Conservation (phyloP, 148 eudicot species). For the Cornus suecica region DNA sequence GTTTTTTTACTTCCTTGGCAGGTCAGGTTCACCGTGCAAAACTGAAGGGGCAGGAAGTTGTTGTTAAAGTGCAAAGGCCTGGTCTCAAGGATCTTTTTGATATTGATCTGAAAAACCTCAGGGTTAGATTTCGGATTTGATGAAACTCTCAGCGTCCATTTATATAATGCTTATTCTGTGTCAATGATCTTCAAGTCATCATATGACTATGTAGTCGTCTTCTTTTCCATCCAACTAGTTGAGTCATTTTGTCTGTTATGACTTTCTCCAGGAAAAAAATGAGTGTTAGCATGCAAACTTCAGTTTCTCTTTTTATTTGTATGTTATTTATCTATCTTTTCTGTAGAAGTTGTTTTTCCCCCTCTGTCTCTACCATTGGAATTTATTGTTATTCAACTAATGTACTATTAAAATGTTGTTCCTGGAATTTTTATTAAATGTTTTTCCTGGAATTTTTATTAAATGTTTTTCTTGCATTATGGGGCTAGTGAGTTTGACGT, state of each 20-base stretch:
- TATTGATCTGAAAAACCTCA: constrained; percentile 93
- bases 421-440: neutral
- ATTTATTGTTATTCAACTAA: neutral
- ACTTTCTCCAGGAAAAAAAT: neutral
- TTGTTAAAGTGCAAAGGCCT: constrained; percentile 96
- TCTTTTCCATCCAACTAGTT: constrained; percentile 1
- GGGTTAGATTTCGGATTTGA: constrained; percentile 51
- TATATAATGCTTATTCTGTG: neutral
- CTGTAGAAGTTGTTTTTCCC: no score
- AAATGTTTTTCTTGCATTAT: neutral
- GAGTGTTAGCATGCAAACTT: neutral
- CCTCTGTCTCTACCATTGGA: no score
- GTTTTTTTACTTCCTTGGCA: constrained; percentile 28
- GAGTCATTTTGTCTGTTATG: neutral
- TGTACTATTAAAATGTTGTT: neutral
- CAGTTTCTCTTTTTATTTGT: no score
- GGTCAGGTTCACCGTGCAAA: constrained; percentile 99
- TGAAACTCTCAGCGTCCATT: neutral
- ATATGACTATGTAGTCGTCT: neutral
- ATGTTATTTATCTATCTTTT: no score
- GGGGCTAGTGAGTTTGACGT: constrained; percentile 1
- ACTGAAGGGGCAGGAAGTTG: constrained; percentile 85
- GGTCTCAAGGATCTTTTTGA: constrained; percentile 98
- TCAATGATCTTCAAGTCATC: neutral
- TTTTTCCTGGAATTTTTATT: neutral